phyloP scores from a whole-genome alignment of 805 yeast species.

The Metschnikowia gruessii region DNA sequence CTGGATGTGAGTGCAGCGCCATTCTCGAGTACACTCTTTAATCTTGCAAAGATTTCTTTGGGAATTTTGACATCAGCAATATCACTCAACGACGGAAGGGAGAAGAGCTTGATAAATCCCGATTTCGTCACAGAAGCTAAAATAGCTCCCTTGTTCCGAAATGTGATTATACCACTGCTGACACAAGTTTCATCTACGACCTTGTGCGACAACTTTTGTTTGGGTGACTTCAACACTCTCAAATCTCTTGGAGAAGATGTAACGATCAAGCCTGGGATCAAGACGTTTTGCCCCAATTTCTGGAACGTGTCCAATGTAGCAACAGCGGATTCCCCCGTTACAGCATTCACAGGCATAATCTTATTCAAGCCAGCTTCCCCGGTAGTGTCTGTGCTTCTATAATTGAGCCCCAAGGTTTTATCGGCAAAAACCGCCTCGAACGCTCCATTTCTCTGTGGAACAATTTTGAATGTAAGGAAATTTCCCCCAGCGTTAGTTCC shows the following conservation, averaged over 20 bases:
- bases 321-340: conserved; percentile 59
- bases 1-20: conserved; percentile 25
- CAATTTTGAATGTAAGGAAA: conserved; percentile 57
- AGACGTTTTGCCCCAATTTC: conserved; percentile 57
- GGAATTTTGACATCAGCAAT: conserved; percentile 44
- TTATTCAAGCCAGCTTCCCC: conserved; percentile 52
- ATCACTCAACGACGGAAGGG: conserved; percentile 65
- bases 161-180: conserved; percentile 49
- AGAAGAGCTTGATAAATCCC: conserved; percentile 46
- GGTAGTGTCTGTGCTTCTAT: conserved; percentile 37
- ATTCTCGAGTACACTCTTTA: conserved; percentile 23
- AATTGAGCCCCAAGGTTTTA: conserved; percentile 36
- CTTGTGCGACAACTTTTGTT: conserved; percentile 61
- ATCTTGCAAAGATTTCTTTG: conserved; percentile 26
- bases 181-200: conserved; percentile 50
- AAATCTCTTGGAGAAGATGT: conserved; percentile 57
- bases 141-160: conserved; percentile 44
- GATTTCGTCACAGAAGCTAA: conserved; percentile 45
- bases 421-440: conserved; percentile 55
- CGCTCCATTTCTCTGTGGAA: conserved; percentile 60
- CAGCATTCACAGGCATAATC: conserved; percentile 57
- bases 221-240: conserved; percentile 59
- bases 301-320: conserved; percentile 60
- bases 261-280: conserved; percentile 60
- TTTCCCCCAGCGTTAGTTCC: conserved; percentile 79